Conservation (phyloP, 2,329 filamentous ascomycete species). For the Magnaporthiopsis rhizophila region DNA sequence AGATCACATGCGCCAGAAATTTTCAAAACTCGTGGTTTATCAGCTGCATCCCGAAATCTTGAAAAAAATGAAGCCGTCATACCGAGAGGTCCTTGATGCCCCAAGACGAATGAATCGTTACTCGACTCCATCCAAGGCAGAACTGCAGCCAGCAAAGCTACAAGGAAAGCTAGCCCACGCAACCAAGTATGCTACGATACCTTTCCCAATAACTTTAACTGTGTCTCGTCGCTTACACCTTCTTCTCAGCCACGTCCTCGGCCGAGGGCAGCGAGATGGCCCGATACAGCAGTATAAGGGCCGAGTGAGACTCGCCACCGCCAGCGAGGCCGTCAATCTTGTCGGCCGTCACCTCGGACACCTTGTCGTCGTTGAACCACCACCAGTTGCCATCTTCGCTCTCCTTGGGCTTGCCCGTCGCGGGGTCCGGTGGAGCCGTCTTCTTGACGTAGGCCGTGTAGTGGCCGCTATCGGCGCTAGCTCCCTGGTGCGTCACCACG, state of each 20-base stretch:
- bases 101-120: not conserved
- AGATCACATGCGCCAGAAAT: not conserved
- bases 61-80: not conserved
- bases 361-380: conserved; percentile 99
- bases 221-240: not conserved
- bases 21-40: not conserved
- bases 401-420: conserved; percentile 57
- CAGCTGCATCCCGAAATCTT: not conserved
- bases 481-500: conserved; percentile 92
- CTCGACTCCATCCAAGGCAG: not conserved
- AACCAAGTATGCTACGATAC: not conserved
- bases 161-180: not conserved
- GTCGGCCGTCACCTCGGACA: conserved; percentile 81
- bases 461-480: conserved; percentile 93
- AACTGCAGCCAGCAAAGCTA: not conserved
- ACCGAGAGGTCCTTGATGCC: not conserved
- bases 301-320: conserved; percentile 80
- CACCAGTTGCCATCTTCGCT: conserved; percentile 90
- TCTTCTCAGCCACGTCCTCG: conserved; percentile 32
- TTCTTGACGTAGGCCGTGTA: conserved; percentile 99
- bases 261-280: conserved; percentile 60
- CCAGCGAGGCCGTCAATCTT: conserved; percentile 87
- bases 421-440: conserved; percentile 60
- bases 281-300: conserved; percentile 71
- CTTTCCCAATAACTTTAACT: not conserved